Evolutionary conservation across 1,284 basidiomycete species (phyloP).

Genomic region (Irpex rosettiformis): DNA sequence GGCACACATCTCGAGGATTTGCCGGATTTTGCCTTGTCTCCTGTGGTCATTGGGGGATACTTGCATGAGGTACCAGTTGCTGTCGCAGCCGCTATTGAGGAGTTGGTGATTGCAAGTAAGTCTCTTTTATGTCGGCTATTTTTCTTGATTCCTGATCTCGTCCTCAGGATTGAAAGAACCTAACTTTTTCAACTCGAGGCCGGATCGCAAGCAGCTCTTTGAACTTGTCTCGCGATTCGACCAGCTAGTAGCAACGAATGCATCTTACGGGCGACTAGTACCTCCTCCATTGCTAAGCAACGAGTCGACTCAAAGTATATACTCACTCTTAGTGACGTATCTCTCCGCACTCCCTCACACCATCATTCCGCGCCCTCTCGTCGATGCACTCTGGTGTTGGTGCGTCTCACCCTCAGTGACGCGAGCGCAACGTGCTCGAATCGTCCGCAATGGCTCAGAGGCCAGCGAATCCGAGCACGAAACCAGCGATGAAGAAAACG

Average conservation of each 20-base stretch:
- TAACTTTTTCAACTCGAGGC: slow-evolving; percentile 42
- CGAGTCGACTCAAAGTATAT: slow-evolving; percentile 55
- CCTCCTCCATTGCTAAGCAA: slow-evolving; percentile 37
- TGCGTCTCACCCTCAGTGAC: slow-evolving; percentile 43
- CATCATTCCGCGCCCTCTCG: slow-evolving; percentile 41
- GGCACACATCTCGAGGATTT: slow-evolving; percentile 44
- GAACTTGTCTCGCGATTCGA: slow-evolving; percentile 37
- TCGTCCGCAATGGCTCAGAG: slow-evolving; percentile 7
- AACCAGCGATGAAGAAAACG: slow-evolving; percentile 8
- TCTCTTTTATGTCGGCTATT: background rate
- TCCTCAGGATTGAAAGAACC: slow-evolving; percentile 40
- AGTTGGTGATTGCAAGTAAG: slow-evolving; percentile 54
- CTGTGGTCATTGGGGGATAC: slow-evolving; percentile 46
- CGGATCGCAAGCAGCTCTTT: slow-evolving; percentile 32
- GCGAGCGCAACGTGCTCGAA: slow-evolving; percentile 24
- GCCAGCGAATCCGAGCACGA: slow-evolving; percentile 9
- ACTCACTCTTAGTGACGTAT: slow-evolving; percentile 56
- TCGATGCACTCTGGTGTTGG: slow-evolving; percentile 48
- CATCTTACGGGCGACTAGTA: slow-evolving; percentile 12
- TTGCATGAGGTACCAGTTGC: slow-evolving; percentile 53
- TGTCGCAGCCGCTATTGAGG: slow-evolving; percentile 54
- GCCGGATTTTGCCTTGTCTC: slow-evolving; percentile 41
- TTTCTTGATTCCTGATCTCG: background rate
- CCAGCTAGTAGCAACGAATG: slow-evolving; percentile 13
- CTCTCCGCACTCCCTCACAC: slow-evolving; percentile 53